Conservation (phyloP, 805 yeast genomes). For the Ogataea siamensis region DNA sequence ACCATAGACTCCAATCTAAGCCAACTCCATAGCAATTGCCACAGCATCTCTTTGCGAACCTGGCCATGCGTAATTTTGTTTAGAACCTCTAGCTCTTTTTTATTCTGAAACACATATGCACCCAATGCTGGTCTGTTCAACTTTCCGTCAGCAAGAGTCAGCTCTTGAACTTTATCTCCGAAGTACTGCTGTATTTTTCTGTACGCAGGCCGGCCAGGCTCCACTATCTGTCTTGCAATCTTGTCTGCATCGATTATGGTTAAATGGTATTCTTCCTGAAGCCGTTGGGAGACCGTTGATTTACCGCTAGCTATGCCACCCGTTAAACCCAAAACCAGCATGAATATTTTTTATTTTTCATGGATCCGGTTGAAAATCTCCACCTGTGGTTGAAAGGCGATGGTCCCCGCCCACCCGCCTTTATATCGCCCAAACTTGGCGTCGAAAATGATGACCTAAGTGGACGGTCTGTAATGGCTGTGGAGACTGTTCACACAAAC, state of each 20-base stretch:
- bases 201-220: conserved; percentile 76
- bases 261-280: conserved; percentile 49
- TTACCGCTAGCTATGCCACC: conserved; percentile 99
- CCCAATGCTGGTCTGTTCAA: conserved; percentile 79
- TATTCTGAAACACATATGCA: conserved; percentile 68
- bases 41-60: conserved; percentile 63
- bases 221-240: conserved; percentile 82
- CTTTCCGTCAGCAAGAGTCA: conserved; percentile 44
- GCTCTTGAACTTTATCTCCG: conserved; percentile 48
- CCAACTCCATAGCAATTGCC: conserved; percentile 57
- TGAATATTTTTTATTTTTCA: conserved; percentile 28
- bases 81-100: conserved; percentile 52
- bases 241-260: conserved; percentile 85
- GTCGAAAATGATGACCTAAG: conserved; percentile 42
- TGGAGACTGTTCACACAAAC: conserved; percentile 34
- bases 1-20: conserved; percentile 57
- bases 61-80: conserved; percentile 88
- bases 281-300: conserved; percentile 73
- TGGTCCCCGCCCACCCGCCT: conserved; percentile 14
- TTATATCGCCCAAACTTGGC: conserved; percentile 39
- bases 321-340: conserved; percentile 93
- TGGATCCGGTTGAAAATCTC: conserved; percentile 23
- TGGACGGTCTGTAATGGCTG: conserved; percentile 66
- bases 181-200: conserved; percentile 62
- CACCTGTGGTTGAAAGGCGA: conserved; percentile 33